These are phyloP conservation scores for Polychaeton citri DNA, from an alignment of 2,329 filamentous ascomycete species.

Conservation along the genomic window DNA sequence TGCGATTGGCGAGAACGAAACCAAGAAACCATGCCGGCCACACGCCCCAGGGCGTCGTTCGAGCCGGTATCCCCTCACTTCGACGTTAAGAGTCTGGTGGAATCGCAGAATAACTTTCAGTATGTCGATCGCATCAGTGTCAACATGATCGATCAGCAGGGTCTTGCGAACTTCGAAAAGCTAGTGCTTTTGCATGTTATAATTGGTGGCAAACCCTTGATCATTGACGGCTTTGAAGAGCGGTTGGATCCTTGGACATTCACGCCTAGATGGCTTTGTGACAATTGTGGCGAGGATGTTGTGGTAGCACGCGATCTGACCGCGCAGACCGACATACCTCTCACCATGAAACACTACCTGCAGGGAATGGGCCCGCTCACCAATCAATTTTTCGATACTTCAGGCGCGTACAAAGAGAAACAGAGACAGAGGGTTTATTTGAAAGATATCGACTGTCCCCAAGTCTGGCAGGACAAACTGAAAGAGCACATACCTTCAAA, in stretches of 20 bases:
- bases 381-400: constrained; percentile 58
- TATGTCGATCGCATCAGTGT: constrained; percentile 71
- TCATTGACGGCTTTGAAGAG: constrained; percentile 78
- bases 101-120: constrained; percentile 70
- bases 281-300: constrained; percentile 65
- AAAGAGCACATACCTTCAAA: constrained; percentile 63
- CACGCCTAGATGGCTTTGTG: constrained; percentile 64
- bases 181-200: constrained; percentile 75
- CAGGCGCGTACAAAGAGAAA: constrained; percentile 63
- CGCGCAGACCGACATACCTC: constrained; percentile 58
- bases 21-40: constrained; percentile 60
- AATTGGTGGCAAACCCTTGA: constrained; percentile 69
- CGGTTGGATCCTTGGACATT: constrained; percentile 67
- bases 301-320: constrained; percentile 76
- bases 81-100: constrained; percentile 62
- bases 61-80: constrained; percentile 81
- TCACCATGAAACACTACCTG: constrained; percentile 83
- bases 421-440: constrained; percentile 78
- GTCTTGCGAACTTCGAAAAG: constrained; percentile 70
- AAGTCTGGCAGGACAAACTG: constrained; percentile 71
- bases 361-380: constrained; percentile 74
- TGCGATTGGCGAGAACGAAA: too few species aligned
- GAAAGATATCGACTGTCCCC: constrained; percentile 92
- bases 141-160: constrained; percentile 63
- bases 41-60: constrained; percentile 76